phyloP scores from a whole-genome alignment of 2,329 filamentous ascomycete species.

The Cladosporium velox region DNA sequence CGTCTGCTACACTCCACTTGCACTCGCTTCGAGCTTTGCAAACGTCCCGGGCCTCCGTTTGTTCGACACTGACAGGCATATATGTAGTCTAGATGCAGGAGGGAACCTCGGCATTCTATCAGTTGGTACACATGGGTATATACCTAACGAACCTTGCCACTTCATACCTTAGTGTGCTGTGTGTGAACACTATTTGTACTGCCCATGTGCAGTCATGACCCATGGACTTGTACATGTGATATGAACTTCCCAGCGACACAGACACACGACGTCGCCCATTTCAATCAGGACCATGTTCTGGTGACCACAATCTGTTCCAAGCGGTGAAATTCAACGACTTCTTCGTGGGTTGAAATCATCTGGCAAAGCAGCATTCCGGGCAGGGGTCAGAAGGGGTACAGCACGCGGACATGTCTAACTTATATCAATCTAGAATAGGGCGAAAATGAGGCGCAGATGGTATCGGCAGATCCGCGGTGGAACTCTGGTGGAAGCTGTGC shows the following conservation, averaged over 20 bases:
- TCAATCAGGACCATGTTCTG: neutral
- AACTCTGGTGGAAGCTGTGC: slow-evolving; percentile 2
- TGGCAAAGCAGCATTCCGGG: neutral
- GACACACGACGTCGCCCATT: neutral
- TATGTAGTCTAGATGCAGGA: neutral
- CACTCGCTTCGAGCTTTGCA: too few relatives aligned
- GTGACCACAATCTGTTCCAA: neutral
- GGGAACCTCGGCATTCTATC: neutral
- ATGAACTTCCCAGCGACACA: neutral
- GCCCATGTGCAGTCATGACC: neutral
- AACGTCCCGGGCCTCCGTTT: neutral
- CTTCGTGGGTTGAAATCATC: neutral
- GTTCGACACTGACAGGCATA: neutral
- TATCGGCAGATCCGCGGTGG: slow-evolving; percentile 4
- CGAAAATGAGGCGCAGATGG: neutral
- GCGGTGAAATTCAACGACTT: neutral
- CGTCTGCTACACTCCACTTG: too few relatives aligned
- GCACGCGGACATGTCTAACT: neutral
- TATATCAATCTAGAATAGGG: neutral
- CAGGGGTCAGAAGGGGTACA: neutral
- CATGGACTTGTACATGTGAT: neutral
- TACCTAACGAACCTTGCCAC: neutral
- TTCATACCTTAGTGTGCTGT: neutral
- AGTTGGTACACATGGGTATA: neutral
- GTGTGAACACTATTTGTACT: neutral